These are phyloP conservation scores for Candida pseudoglaebosa DNA, from an alignment of 805 yeast species.

Conservation along the genomic window DNA sequence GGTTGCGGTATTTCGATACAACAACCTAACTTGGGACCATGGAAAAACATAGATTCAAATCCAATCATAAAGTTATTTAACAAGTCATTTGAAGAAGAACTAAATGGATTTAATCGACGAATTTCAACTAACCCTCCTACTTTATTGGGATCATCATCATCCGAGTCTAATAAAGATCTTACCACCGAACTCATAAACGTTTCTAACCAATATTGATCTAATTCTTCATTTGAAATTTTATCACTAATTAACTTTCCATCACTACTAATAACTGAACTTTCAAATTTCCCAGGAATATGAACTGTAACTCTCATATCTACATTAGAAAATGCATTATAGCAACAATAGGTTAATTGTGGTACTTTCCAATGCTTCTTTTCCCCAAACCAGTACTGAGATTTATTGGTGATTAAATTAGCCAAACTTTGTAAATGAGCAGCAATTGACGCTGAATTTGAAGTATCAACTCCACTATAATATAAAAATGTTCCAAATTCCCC, in stretches of 20 bases:
- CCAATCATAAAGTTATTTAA: slow-evolving; percentile 52
- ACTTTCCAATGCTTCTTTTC: slow-evolving; percentile 67
- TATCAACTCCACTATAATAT: slow-evolving; percentile 72
- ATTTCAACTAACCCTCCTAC: slow-evolving; percentile 72
- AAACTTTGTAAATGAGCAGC: slow-evolving; percentile 70
- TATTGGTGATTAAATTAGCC: slow-evolving; percentile 56
- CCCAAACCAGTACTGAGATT: slow-evolving; percentile 76
- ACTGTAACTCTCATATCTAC: slow-evolving; percentile 70
- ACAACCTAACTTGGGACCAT: slow-evolving; percentile 65
- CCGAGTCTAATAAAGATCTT: slow-evolving; percentile 63
- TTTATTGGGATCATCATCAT: slow-evolving; percentile 61
- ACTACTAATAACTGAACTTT: slow-evolving; percentile 45
- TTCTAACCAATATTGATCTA: slow-evolving; percentile 46
- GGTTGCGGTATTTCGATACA: slow-evolving; percentile 68
- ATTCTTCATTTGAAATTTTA: slow-evolving; percentile 52
- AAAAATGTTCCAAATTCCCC: slow-evolving; percentile 65
- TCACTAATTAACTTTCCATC: slow-evolving; percentile 55
- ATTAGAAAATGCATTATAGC: slow-evolving; percentile 57
- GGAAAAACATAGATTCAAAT: slow-evolving; percentile 61
- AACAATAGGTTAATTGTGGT: slow-evolving; percentile 64
- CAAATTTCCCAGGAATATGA: slow-evolving; percentile 72
- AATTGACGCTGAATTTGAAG: slow-evolving; percentile 70
- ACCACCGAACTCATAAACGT: slow-evolving; percentile 69
- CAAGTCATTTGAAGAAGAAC: slow-evolving; percentile 40
- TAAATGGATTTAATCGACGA: slow-evolving; percentile 75